These are phyloP conservation scores for Pleurostoma richardsiae DNA, from an alignment of 2,329 filamentous ascomycete species.

Conservation along the genomic window DNA sequence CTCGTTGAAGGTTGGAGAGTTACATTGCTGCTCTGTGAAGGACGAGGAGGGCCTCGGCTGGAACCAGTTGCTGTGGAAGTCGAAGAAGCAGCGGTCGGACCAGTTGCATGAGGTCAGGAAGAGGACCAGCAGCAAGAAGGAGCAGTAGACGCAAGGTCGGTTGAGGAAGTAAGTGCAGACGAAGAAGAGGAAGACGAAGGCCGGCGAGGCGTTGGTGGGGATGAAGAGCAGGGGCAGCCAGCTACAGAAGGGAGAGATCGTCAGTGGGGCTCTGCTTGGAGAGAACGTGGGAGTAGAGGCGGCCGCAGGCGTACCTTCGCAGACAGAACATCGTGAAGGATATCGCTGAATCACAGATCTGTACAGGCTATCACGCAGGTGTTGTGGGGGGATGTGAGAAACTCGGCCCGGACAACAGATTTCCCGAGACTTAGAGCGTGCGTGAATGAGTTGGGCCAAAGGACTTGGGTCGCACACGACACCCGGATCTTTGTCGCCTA, in stretches of 20 bases:
- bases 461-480: too few species aligned
- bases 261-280: slow-evolving; percentile 3
- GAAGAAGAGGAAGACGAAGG: slow-evolving; percentile 86
- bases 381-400: too few species aligned
- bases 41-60: slow-evolving; percentile 58
- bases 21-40: slow-evolving; percentile 7
- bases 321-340: slow-evolving; percentile 56
- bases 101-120: slow-evolving; percentile 89
- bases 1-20: slow-evolving; percentile 12
- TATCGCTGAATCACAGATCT: too few species aligned
- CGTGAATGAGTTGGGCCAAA: too few species aligned
- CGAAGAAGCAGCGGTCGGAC: slow-evolving; percentile 88
- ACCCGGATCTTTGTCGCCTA: too few species aligned
- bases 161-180: slow-evolving; percentile 94
- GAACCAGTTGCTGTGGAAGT: slow-evolving; percentile 91
- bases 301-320: slow-evolving; percentile 44
- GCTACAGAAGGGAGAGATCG: slow-evolving; percentile 35
- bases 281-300: not conserved
- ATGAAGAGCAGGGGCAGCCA: slow-evolving; percentile 88
- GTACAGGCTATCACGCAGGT: too few species aligned
- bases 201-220: slow-evolving; percentile 76
- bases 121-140: slow-evolving; percentile 88
- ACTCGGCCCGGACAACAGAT: too few species aligned
- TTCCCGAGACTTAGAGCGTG: too few species aligned
- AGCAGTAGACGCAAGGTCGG: slow-evolving; percentile 96